phyloP scores from a whole-genome alignment of 2,329 filamentous ascomycete genomes.

The Verticillium nubilum region DNA sequence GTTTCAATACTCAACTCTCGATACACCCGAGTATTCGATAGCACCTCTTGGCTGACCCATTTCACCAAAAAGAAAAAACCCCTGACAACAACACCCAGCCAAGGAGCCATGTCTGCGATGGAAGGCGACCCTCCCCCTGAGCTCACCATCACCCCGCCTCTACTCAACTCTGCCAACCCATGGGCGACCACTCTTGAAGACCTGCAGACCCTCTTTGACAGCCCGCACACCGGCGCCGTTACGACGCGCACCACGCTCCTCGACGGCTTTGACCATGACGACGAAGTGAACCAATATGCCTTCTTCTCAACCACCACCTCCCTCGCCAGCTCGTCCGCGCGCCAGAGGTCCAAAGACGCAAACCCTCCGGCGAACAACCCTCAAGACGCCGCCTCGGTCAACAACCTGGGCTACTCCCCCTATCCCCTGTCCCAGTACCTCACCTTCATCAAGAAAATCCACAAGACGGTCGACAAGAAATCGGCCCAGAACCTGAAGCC shows the following conservation, averaged over 20 bases:
- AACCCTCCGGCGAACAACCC: conserved; percentile 7
- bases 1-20: no score
- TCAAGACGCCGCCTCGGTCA: conserved; percentile 45
- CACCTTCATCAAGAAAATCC: conserved; percentile 43
- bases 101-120: conserved; percentile 1
- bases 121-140: conserved; percentile 9
- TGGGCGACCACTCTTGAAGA: conserved; percentile 66
- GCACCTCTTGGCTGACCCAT: neutral
- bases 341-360: conserved; percentile 12
- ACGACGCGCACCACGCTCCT: conserved; percentile 68
- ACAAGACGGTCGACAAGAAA: conserved; percentile 11
- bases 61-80: no score
- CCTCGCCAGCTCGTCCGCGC: conserved; percentile 7
- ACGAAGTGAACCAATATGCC: conserved; percentile 54
- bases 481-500: conserved; percentile 38
- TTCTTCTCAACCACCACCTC: conserved; percentile 51
- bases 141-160: conserved; percentile 53
- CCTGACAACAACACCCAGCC: neutral
- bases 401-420: conserved; percentile 72
- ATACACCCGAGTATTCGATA: no score
- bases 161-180: conserved; percentile 71
- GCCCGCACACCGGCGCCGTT: conserved; percentile 62
- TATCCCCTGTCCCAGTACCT: conserved; percentile 55
- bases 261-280: conserved; percentile 58
- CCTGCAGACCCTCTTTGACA: conserved; percentile 55